Evolutionary conservation across 2,329 filamentous ascomycete genomes (phyloP), one percentile per base, ranked within the genome.

Genomic region (Cladosporium halotolerans): DNA sequence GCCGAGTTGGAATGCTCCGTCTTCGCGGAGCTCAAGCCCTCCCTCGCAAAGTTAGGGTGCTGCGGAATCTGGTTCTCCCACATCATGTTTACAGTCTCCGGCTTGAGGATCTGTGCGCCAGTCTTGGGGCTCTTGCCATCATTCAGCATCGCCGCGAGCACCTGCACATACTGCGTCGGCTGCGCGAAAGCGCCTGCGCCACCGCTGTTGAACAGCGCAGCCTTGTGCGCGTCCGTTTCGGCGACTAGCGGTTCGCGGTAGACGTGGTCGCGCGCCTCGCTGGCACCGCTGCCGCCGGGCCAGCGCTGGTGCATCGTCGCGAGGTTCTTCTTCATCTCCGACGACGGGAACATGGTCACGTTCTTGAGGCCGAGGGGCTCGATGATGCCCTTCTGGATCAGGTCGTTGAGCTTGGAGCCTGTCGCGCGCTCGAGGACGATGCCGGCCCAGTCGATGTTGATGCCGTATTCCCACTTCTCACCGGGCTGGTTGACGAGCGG

Each of bases 401-500:
- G 76, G 39, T 73, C 72, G 50, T 73, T 71, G 1, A 79, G 67
- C 5, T 61, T 63, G 32, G 70, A 59, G 13, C 72, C 71, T 1
- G 74, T 72, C 43, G 71, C 65, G 36, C 73, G 70, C 57, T 78
- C 73, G 33, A 78, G 66, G 10, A 73, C 63, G 28, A 76, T 70
- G 38, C 76, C 76, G 1, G 75, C 74, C 74, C 74, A 78, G 63
- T 79, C 76, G 48, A 76, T 70, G 57, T 70, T 72, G 51, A 72
- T 70, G 55, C 64, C 60, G 41, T 86, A 86, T 52, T 79, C 48
- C 54, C 54, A 55, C 3, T 71, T 71, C 19, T 77, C 74, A 0
- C 83, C 83, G 0, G 84, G 84, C 58, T 87, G 81, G 58, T 83
- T 81, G 1, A 85, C 64, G 13, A 88, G 66, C 1, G 83, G 79